These are phyloP conservation scores for Aspergillus diversus DNA, from an alignment of 495 filamentous ascomycete genomes.

Conservation along the genomic window DNA sequence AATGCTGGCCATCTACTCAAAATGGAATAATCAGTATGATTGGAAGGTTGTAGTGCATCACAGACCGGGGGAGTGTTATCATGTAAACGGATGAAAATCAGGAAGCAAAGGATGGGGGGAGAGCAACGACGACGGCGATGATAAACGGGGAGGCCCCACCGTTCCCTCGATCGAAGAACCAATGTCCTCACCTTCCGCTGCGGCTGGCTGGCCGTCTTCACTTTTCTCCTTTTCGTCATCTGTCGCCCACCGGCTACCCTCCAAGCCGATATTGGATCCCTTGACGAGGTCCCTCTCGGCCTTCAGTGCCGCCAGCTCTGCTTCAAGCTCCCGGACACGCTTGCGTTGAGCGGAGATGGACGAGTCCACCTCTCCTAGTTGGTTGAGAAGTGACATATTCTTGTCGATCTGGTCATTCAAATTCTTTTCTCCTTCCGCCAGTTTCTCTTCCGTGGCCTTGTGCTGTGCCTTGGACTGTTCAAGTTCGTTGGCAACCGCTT, in stretches of 20 bases:
- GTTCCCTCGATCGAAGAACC: slow-evolving; percentile 59
- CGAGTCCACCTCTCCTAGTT: slow-evolving; percentile 47
- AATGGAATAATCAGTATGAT: slow-evolving; percentile 21
- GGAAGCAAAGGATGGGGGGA: slow-evolving; percentile 26
- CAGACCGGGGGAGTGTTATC: slow-evolving; percentile 27
- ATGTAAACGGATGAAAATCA: slow-evolving; percentile 41
- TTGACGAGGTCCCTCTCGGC: slow-evolving; percentile 32
- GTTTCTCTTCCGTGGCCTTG: slow-evolving; percentile 41
- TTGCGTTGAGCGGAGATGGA: slow-evolving; percentile 43
- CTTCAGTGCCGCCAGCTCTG: slow-evolving; percentile 47
- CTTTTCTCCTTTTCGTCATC: slow-evolving; percentile 32
- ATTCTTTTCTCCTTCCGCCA: slow-evolving; percentile 41
- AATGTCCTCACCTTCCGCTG: slow-evolving; percentile 57
- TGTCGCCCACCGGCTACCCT: slow-evolving; percentile 48
- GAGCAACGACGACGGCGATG: slow-evolving; percentile 34
- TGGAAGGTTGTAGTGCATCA: neutral
- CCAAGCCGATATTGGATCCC: slow-evolving; percentile 33
- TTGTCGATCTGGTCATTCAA: slow-evolving; percentile 52
- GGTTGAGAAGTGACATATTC: slow-evolving; percentile 52
- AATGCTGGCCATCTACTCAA: slow-evolving; percentile 52
- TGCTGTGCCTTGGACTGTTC: slow-evolving; percentile 38
- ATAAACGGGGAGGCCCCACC: slow-evolving; percentile 53
- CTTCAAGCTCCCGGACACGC: slow-evolving; percentile 51
- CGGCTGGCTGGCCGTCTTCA: slow-evolving; percentile 42
- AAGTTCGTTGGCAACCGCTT: slow-evolving; percentile 33